phyloP scores from a whole-genome alignment of 2,329 filamentous ascomycete species.

The Ilyonectria destructans region DNA sequence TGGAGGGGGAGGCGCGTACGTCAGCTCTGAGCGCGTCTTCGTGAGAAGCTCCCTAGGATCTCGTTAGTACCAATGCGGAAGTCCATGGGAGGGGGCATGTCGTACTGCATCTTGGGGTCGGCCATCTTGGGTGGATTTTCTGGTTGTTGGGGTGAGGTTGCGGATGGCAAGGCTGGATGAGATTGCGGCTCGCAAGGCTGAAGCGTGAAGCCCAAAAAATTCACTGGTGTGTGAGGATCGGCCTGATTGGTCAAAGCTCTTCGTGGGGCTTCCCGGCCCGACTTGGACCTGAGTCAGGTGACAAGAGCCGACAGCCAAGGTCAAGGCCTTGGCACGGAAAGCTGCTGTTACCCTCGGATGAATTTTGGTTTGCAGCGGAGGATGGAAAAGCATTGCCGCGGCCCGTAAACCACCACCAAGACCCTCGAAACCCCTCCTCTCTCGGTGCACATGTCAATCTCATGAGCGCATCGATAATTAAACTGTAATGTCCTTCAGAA shows the following conservation, averaged over 20 bases:
- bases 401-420: conserved; percentile 37
- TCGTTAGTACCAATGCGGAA: conserved; percentile 47
- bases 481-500: conserved; percentile 72
- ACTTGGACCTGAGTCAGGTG: conserved; percentile 41
- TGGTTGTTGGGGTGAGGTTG: conserved; percentile 41
- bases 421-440: conserved; percentile 32
- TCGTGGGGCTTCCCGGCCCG: background rate
- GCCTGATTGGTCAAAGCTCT: background rate
- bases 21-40: conserved; percentile 92
- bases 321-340: conserved; percentile 34
- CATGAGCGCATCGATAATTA: conserved; percentile 56
- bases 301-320: conserved; percentile 27
- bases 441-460: conserved; percentile 55
- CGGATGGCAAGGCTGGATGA: conserved; percentile 53
- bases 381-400: conserved; percentile 55
- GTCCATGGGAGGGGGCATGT: conserved; percentile 19
- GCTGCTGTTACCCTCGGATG: conserved; percentile 42
- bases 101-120: conserved; percentile 82
- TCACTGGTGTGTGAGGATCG: conserved; percentile 29
- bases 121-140: conserved; percentile 64
- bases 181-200: conserved; percentile 54
- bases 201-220: conserved; percentile 55
- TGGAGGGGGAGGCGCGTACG: conserved; percentile 70
- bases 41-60: conserved; percentile 83
- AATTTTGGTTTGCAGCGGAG: conserved; percentile 51